These are phyloP conservation scores for Phytophthora tentaculata DNA, from an alignment of 352 stramenopile genomes.

Conservation along the genomic window DNA sequence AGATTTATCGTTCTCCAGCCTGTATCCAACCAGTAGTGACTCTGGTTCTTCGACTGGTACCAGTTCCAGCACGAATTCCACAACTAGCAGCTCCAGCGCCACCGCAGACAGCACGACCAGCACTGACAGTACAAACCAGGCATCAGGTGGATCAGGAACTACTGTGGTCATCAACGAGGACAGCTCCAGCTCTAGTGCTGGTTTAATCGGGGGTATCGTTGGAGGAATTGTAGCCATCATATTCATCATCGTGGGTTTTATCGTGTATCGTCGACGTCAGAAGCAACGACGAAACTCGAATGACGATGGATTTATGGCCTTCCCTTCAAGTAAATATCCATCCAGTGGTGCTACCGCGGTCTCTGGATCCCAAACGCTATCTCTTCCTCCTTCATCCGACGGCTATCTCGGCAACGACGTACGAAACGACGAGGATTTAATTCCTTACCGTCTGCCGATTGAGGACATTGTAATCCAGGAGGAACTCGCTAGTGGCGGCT, in stretches of 20 bases:
- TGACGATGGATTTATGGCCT: conserved; percentile 9
- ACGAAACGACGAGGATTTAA: conserved; percentile 62
- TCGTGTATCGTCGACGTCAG: conserved; percentile 30
- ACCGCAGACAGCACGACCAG: conserved; percentile 1
- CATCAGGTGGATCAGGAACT: conserved; percentile 12
- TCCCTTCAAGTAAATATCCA: conserved; percentile 12
- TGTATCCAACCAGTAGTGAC: conserved; percentile 34
- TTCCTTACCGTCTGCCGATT: conserved; percentile 54
- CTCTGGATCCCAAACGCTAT: conserved; percentile 23
- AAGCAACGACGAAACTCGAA: conserved; percentile 9
- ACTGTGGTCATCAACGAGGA: conserved; percentile 15
- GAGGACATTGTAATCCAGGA: conserved; percentile 49
- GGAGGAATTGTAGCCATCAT: conserved; percentile 27
- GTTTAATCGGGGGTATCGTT: conserved; percentile 24
- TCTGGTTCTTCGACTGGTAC: conserved; percentile 9
- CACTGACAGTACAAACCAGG: conserved; percentile 21
- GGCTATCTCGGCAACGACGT: conserved; percentile 67
- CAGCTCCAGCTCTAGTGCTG: conserved; percentile 28
- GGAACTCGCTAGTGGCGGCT: conserved; percentile 56
- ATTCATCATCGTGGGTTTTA: conserved; percentile 31
- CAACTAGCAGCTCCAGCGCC: conserved; percentile 6
- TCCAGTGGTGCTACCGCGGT: conserved; percentile 9
- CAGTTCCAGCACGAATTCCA: conserved; percentile 19
- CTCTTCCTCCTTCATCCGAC: conserved; percentile 23
- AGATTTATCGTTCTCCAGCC: conserved; percentile 37